phyloP scores from a whole-genome alignment of 2,329 filamentous ascomycete species.

The Macrophomina pseudophaseolina region DNA sequence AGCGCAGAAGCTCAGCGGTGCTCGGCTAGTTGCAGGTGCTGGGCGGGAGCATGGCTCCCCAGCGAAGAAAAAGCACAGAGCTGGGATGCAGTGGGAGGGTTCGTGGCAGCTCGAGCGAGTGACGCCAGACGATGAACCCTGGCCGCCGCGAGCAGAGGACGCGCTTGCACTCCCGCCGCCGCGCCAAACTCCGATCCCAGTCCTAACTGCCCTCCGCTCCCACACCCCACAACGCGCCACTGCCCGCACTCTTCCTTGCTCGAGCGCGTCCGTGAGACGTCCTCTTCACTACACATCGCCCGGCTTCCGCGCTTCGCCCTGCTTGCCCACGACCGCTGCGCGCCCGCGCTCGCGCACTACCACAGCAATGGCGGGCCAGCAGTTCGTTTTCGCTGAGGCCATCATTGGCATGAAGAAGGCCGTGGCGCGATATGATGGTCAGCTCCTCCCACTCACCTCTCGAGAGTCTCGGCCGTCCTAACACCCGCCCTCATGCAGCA shows the following conservation, averaged over 20 bases:
- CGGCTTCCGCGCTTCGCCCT: neutral
- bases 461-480: constrained; percentile 50
- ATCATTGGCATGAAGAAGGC: constrained; percentile 47
- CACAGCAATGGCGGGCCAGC: constrained; percentile 44
- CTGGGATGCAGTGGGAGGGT: constrained; percentile 5
- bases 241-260: neutral
- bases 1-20: constrained; percentile 5
- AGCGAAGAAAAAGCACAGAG: constrained; percentile 1
- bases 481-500: constrained; percentile 50
- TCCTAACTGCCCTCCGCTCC: constrained; percentile 11
- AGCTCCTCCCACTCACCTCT: constrained; percentile 8
- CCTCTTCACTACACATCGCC: neutral
- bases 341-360: constrained; percentile 9
- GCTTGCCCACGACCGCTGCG: neutral
- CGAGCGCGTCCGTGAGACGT: constrained; percentile 1
- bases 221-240: constrained; percentile 6
- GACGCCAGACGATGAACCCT: constrained; percentile 18
- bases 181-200: constrained; percentile 19
- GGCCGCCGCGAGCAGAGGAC: constrained; percentile 4
- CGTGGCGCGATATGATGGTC: constrained; percentile 26
- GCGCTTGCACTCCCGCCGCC: constrained; percentile 10
- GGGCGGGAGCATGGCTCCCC: constrained; percentile 21
- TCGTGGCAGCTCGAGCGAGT: constrained; percentile 2
- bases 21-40: constrained; percentile 13
- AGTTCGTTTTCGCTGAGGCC: constrained; percentile 47